A percentile compares a stretch with the other conserved stretches of the same genome.
Conservation (phyloP, 2,329 filamentous ascomycete species). For the Aspergillus ochraceus region DNA sequence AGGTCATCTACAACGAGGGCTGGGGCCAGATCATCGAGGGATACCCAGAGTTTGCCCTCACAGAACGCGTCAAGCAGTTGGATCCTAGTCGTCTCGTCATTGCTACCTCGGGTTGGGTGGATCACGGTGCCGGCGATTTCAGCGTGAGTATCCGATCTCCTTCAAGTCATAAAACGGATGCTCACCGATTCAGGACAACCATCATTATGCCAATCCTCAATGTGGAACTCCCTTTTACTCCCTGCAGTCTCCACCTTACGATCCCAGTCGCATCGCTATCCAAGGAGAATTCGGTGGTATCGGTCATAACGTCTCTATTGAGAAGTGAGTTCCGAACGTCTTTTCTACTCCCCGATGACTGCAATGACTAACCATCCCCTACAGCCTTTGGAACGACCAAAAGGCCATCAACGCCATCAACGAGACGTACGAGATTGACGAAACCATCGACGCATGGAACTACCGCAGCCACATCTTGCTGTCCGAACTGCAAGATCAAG, state of each 20-base stretch:
- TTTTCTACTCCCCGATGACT: not conserved
- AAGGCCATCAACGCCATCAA: conserved; percentile 61
- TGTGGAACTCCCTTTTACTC: conserved; percentile 71
- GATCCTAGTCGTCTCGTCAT: conserved; percentile 67
- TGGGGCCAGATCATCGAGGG: conserved; percentile 61
- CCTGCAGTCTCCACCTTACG: conserved; percentile 55
- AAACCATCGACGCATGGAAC: conserved; percentile 62
- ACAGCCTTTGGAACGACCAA: conserved; percentile 65
- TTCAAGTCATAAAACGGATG: not conserved
- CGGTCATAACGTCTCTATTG: conserved; percentile 63
- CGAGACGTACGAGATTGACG: conserved; percentile 67
- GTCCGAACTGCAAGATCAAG: conserved; percentile 49
- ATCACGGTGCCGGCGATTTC: conserved; percentile 68
- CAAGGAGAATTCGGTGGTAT: conserved; percentile 73
- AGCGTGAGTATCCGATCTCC: conserved; percentile 30
- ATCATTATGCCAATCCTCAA: conserved; percentile 70
- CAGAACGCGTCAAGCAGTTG: conserved; percentile 54
- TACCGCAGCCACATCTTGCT: conserved; percentile 60
- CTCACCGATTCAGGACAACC: conserved; percentile 56
- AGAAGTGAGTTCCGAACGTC: conserved; percentile 50
- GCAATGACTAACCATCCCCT: not conserved
- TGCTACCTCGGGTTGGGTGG: conserved; percentile 64
- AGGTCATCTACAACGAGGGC: conserved; percentile 70
- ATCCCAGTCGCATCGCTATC: conserved; percentile 61
- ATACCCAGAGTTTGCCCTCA: conserved; percentile 59